These are phyloP conservation scores for Venustampulla echinocandica DNA, from an alignment of 495 filamentous ascomycete species.

Conservation along the genomic window DNA sequence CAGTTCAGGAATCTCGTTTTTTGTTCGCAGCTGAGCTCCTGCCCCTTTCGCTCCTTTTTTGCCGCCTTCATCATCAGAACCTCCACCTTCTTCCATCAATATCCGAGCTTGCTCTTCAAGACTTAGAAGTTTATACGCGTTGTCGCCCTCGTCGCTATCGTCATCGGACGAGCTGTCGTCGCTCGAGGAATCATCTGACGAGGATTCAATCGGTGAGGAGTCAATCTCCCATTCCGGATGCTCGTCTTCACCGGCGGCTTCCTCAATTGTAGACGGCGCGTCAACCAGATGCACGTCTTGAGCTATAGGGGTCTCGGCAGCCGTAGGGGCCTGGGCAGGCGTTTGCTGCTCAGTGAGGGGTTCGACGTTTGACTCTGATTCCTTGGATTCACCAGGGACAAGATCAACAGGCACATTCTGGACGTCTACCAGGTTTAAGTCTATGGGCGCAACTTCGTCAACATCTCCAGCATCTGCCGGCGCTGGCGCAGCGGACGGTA, in stretches of 20 bases:
- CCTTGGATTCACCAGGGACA: background rate
- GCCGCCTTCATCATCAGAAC: conserved; percentile 60
- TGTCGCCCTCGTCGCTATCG: conserved; percentile 51
- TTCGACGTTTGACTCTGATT: background rate
- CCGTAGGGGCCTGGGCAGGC: background rate
- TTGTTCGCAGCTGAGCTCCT: conserved; percentile 49
- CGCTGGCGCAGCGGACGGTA: background rate
- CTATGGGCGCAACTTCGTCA: background rate
- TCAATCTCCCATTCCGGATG: conserved; percentile 50
- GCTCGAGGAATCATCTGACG: conserved; percentile 45
- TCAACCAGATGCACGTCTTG: background rate
- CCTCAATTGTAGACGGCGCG: background rate
- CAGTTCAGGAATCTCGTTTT: conserved; percentile 65
- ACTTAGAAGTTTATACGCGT: conserved; percentile 61
- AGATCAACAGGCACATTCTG: background rate
- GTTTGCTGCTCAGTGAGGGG: background rate
- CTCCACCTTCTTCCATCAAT: conserved; percentile 65
- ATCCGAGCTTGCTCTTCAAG: conserved; percentile 71
- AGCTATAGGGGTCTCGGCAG: background rate
- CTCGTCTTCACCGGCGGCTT: conserved; percentile 3
- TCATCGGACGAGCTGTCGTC: conserved; percentile 36
- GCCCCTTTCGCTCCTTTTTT: conserved; percentile 38
- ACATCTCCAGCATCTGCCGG: background rate
- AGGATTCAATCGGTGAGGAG: conserved; percentile 35
- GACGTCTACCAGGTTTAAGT: no score